A percentile compares a stretch with the other conserved stretches of the same genome.
These are phyloP conservation scores for Acanthamoeba castellanii DNA, from an alignment of 208 protist genomes.

Conservation along the genomic window DNA sequence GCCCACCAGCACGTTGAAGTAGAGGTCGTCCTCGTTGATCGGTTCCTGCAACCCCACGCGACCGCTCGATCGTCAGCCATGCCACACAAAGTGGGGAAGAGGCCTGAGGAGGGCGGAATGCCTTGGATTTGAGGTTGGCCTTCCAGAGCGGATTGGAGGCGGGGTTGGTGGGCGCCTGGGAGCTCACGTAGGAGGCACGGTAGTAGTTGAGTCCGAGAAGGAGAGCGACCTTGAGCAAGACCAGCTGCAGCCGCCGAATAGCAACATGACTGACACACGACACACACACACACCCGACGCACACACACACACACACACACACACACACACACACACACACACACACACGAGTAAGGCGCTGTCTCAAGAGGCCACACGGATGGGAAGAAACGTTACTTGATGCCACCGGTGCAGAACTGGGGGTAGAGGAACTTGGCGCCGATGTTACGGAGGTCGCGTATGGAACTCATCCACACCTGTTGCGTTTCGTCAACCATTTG, in stretches of 20 bases:
- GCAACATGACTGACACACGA: slow-evolving; percentile 12
- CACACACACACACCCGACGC: background rate
- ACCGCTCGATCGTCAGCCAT: background rate
- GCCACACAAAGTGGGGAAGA: background rate
- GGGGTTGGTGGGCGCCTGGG: background rate
- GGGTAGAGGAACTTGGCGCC: slow-evolving; percentile 70
- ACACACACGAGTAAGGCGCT: too few relatives aligned
- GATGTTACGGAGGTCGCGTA: slow-evolving; percentile 68
- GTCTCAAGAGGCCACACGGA: too few relatives aligned
- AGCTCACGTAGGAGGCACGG: slow-evolving; percentile 20
- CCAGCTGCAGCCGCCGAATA: slow-evolving; percentile 54
- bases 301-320: background rate
- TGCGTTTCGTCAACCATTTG: too few relatives aligned
- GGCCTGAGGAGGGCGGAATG: background rate
- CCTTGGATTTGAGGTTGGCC: slow-evolving; percentile 35
- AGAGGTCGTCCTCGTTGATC: slow-evolving; percentile 31
- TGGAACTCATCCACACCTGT: background rate
- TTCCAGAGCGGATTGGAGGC: background rate
- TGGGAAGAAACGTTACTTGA: background rate
- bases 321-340: background rate
- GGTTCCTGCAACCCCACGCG: background rate
- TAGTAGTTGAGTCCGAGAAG: slow-evolving; percentile 48
- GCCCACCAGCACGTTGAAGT: slow-evolving; percentile 70
- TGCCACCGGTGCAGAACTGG: slow-evolving; percentile 61
- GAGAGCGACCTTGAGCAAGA: slow-evolving; percentile 62